Percentiles rank a stretch among this genome's conserved stretches.
These are phyloP conservation scores for Jatropha podagrica DNA, from an alignment of 441 rosid species.

Conservation along the genomic window DNA sequence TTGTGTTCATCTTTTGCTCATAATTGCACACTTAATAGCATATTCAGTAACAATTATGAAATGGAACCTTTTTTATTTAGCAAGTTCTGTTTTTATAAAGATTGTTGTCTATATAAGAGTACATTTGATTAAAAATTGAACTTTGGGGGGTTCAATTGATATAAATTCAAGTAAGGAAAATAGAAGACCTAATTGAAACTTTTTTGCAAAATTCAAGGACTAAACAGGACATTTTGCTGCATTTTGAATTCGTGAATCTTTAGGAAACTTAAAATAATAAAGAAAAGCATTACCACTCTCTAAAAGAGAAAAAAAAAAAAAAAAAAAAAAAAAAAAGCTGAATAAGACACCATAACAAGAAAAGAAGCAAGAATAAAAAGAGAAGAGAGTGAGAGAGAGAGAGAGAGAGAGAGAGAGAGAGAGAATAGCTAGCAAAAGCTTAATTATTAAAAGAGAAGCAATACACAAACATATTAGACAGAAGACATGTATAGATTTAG, in stretches of 20 bases:
- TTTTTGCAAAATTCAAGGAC: too few species aligned
- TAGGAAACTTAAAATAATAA: constrained; percentile 23
- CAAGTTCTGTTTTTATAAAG: too few species aligned
- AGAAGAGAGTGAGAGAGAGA: not conserved
- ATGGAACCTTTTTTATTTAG: too few species aligned
- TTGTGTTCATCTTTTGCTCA: too few species aligned
- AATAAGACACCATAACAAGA: constrained; percentile 30
- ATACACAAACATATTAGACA: not conserved
- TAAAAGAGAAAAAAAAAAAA: constrained; percentile 13
- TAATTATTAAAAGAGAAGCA: not conserved
- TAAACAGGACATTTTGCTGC: too few species aligned
- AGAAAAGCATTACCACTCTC: constrained; percentile 34
- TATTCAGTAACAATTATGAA: too few species aligned
- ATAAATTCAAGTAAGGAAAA: too few species aligned
- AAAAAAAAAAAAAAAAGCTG: constrained; percentile 24
- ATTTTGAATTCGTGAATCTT: constrained; percentile 31
- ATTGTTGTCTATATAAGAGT: too few species aligned
- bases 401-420: not conserved
- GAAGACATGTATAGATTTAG: constrained; percentile 58
- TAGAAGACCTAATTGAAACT: too few species aligned
- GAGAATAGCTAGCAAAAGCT: not conserved
- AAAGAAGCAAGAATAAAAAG: constrained; percentile 28
- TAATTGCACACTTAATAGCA: too few species aligned
- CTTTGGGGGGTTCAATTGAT: too few species aligned
- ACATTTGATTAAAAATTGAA: too few species aligned